phyloP scores from a whole-genome alignment of 192 early-diverging fungal genomes.

The Endogone sp. region DNA sequence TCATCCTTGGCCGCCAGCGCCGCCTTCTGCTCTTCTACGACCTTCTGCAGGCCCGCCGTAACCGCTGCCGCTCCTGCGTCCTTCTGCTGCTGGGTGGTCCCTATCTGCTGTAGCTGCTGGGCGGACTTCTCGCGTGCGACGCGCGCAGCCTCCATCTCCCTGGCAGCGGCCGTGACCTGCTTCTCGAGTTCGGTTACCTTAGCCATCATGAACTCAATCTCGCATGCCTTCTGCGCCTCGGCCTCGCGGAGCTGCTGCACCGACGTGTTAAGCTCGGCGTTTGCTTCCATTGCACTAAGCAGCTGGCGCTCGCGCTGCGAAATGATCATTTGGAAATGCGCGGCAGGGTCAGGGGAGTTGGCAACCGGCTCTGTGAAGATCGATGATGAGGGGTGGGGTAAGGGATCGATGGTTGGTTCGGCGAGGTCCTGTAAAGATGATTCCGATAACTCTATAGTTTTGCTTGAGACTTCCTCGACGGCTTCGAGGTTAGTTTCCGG shows the following conservation, averaged over 20 bases:
- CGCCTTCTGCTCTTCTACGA: slow-evolving; percentile 37
- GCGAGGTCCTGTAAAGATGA: background rate
- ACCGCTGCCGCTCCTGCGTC: background rate
- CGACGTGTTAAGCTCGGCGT: slow-evolving; percentile 38
- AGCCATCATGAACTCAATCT: slow-evolving; percentile 14
- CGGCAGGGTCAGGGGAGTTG: background rate
- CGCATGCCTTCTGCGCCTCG: slow-evolving; percentile 13
- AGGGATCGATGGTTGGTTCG: background rate
- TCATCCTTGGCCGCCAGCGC: slow-evolving; percentile 40
- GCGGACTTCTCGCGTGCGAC: background rate
- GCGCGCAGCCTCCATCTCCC: background rate
- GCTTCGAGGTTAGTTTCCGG: too few relatives aligned
- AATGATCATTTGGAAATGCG: slow-evolving; percentile 19
- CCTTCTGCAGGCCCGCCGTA: slow-evolving; percentile 23
- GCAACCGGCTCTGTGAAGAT: background rate
- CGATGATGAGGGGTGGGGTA: background rate
- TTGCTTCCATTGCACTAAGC: slow-evolving; percentile 43
- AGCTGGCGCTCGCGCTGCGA: slow-evolving; percentile 45
- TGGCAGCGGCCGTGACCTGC: background rate
- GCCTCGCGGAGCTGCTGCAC: slow-evolving; percentile 39
- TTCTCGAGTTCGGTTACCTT: slow-evolving; percentile 23
- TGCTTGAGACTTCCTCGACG: too few relatives aligned
- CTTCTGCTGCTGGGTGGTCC: background rate
- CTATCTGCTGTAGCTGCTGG: background rate
- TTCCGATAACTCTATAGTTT: background rate